Evolutionary conservation across 768 basidiomycete genomes (phyloP).

Genomic region (Boletus reticuloceps): DNA sequence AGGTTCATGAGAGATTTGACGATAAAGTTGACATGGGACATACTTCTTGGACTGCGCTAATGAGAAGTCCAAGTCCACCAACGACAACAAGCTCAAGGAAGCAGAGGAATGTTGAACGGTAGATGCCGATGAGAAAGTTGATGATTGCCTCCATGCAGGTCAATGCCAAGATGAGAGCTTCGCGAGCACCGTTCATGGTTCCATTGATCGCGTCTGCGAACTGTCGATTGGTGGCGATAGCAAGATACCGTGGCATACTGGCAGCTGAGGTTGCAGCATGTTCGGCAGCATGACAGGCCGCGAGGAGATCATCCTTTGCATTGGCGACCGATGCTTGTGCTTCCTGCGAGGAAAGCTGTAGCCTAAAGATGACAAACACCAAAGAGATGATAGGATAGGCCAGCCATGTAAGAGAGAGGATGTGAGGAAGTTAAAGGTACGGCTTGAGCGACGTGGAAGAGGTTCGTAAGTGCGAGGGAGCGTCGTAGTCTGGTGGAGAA

Average conservation of each 20-base stretch:
- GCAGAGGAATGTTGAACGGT: constrained; percentile 91
- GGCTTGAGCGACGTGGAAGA: constrained; percentile 57
- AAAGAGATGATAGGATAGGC: constrained; percentile 90
- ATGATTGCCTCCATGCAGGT: constrained; percentile 86
- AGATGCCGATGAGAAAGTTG: constrained; percentile 89
- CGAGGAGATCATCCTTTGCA: constrained; percentile 73
- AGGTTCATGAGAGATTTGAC: constrained; percentile 7
- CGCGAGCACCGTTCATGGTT: constrained; percentile 72
- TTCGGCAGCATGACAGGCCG: constrained; percentile 86
- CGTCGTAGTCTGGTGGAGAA: constrained; percentile 56
- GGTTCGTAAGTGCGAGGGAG: constrained; percentile 35
- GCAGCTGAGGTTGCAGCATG: constrained; percentile 77
- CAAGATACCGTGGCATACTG: constrained; percentile 85
- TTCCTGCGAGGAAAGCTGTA: constrained; percentile 68
- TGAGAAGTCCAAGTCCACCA: constrained; percentile 76
- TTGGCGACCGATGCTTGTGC: constrained; percentile 64
- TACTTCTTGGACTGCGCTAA: constrained; percentile 82
- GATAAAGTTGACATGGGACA: constrained; percentile 21
- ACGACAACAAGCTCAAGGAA: constrained; percentile 87
- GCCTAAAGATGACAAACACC: constrained; percentile 80
- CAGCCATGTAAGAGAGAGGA: constrained; percentile 86
- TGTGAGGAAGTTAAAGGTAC: constrained; percentile 79
- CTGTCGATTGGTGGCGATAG: constrained; percentile 77
- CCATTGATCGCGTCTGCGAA: constrained; percentile 78
- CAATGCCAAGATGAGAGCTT: constrained; percentile 66